Conservation (phyloP, 495 filamentous ascomycete species). For the Cairneyella variabilis region DNA sequence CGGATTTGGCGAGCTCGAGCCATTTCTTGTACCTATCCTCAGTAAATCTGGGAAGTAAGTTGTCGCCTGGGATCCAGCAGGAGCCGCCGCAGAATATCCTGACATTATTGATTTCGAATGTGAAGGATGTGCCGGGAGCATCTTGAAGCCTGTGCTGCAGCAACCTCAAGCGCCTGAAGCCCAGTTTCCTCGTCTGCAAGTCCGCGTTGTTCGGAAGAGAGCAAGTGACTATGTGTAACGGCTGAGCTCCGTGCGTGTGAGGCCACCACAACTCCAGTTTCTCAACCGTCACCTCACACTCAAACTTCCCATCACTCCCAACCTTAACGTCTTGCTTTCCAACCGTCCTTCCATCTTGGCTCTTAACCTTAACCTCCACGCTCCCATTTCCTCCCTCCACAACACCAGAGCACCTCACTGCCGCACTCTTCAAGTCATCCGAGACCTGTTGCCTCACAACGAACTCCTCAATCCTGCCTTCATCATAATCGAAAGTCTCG, state of each 20-base stretch:
- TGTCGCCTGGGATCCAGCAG: constrained; percentile 76
- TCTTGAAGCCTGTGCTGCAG: constrained; percentile 51
- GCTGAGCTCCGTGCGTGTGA: constrained; percentile 61
- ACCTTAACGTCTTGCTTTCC: constrained; percentile 33
- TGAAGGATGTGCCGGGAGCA: constrained; percentile 61
- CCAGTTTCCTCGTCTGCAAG: constrained; percentile 51
- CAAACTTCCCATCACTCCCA: constrained; percentile 31
- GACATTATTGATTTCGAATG: constrained; percentile 67
- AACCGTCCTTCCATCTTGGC: constrained; percentile 40
- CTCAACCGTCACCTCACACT: constrained; percentile 42
- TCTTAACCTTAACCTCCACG: constrained; percentile 33
- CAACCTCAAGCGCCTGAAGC: constrained; percentile 58
- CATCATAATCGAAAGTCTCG: constrained; percentile 49
- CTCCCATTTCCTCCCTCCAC: constrained; percentile 32
- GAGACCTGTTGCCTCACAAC: constrained; percentile 46
- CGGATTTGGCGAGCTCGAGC: constrained; percentile 56
- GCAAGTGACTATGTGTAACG: constrained; percentile 54
- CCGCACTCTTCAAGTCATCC: constrained; percentile 41
- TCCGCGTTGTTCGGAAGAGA: constrained; percentile 27
- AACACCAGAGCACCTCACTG: constrained; percentile 39
- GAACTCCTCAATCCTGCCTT: constrained; percentile 49
- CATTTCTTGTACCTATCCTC: constrained; percentile 57
- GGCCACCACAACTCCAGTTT: constrained; percentile 71
- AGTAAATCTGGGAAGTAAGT: constrained; percentile 52
- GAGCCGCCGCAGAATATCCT: constrained; percentile 69